These are phyloP conservation scores for Candida ficus DNA, from an alignment of 805 yeast genomes.

Conservation along the genomic window DNA sequence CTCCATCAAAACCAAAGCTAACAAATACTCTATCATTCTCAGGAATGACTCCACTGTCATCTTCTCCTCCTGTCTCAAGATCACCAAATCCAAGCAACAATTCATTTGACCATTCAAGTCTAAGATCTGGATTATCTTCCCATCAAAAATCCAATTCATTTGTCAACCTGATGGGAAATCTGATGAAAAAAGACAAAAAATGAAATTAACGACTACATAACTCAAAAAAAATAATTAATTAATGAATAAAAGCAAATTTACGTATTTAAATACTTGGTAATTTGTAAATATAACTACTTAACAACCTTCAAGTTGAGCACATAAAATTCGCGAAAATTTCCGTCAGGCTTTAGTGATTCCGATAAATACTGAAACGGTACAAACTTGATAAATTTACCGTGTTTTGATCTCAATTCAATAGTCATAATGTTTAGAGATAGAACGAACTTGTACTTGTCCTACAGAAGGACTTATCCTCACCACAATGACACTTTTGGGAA, in stretches of 20 bases:
- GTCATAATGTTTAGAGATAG: slow-evolving; percentile 84
- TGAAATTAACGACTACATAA: neutral
- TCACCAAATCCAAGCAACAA: neutral
- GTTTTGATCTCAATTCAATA: too few species aligned
- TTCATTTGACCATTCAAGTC: neutral
- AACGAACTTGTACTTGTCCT: slow-evolving; percentile 86
- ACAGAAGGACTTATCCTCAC: slow-evolving; percentile 85
- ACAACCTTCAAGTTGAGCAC: too few species aligned
- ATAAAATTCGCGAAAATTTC: too few species aligned
- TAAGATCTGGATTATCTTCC: slow-evolving; percentile 1
- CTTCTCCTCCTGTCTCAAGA: slow-evolving; percentile 8
- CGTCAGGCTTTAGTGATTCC: too few species aligned
- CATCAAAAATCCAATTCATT: slow-evolving; percentile 21
- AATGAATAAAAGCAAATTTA: neutral
- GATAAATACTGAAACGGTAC: too few species aligned
- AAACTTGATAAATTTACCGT: too few species aligned
- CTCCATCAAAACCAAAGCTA: slow-evolving; percentile 11
- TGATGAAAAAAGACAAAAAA: slow-evolving; percentile 21
- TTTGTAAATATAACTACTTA: too few species aligned
- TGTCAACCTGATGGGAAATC: slow-evolving; percentile 23
- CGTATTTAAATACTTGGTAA: too few species aligned
- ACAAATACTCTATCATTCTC: slow-evolving; percentile 1
- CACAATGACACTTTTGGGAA: slow-evolving; percentile 26
- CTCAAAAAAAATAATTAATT: too few species aligned
- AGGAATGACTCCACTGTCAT: slow-evolving; percentile 9